phyloP scores from a whole-genome alignment of 129 eudicot species.

The Artemisia annua region DNA sequence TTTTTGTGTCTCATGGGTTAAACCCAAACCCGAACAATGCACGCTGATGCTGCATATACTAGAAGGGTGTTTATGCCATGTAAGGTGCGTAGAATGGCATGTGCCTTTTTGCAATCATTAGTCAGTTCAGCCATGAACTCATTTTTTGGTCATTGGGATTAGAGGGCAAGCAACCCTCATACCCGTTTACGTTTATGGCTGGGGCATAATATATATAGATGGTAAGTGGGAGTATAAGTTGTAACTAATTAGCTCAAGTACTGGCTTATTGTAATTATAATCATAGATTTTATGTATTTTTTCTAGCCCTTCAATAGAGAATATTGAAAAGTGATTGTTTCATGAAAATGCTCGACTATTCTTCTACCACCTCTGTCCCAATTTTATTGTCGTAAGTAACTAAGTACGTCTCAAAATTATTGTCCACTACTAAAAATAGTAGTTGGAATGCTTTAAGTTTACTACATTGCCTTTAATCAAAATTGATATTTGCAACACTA shows the following conservation, averaged over 20 bases:
- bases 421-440: too few relatives aligned
- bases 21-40: conserved; percentile 17
- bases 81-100: conserved; percentile 12
- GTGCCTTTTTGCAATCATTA: conserved; percentile 18
- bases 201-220: conserved; percentile 17
- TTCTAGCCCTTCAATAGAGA: too few relatives aligned
- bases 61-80: neutral
- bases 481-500: too few relatives aligned
- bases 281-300: conserved; percentile 21
- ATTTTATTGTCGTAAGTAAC: too few relatives aligned
- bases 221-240: conserved; percentile 18
- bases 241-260: conserved; percentile 22
- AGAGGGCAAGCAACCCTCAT: conserved; percentile 7
- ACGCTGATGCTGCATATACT: conserved; percentile 9
- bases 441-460: too few relatives aligned
- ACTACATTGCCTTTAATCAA: too few relatives aligned
- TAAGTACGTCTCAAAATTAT: too few relatives aligned
- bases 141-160: neutral
- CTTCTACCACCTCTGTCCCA: too few relatives aligned
- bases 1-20: conserved; percentile 14
- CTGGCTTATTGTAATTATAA: conserved; percentile 38
- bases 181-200: neutral
- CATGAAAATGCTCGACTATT: too few relatives aligned
- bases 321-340: too few relatives aligned
- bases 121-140: conserved; percentile 1